Conservation (phyloP, 176 grass and related monocot species). For the Hordeum marinum region DNA sequence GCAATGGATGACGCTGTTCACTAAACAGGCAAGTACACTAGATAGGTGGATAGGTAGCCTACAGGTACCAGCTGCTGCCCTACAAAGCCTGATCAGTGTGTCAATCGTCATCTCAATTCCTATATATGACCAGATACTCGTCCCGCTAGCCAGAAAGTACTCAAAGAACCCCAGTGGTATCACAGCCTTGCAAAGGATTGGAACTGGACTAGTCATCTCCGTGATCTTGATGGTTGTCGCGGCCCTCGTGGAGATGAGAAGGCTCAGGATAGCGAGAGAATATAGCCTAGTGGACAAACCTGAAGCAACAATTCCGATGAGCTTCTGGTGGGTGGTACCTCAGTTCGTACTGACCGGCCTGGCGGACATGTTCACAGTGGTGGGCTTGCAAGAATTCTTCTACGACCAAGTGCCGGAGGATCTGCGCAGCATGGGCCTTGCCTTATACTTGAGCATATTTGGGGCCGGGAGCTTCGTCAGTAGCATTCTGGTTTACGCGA, state of each 20-base stretch:
- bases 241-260: slow-evolving; percentile 54
- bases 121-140: slow-evolving; percentile 46
- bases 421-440: slow-evolving; percentile 51
- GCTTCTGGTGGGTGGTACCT: slow-evolving; percentile 55
- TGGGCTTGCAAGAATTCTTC: slow-evolving; percentile 60
- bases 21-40: slow-evolving; percentile 70
- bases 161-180: slow-evolving; percentile 33
- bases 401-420: slow-evolving; percentile 59
- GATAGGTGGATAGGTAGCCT: slow-evolving; percentile 44
- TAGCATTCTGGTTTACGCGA: slow-evolving; percentile 33
- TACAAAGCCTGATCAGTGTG: slow-evolving; percentile 48
- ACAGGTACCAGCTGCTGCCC: slow-evolving; percentile 48
- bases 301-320: slow-evolving; percentile 43
- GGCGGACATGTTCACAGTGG: slow-evolving; percentile 39
- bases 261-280: slow-evolving; percentile 39
- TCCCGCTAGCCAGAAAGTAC: slow-evolving; percentile 37
- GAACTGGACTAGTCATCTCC: slow-evolving; percentile 38
- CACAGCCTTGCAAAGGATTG: slow-evolving; percentile 51
- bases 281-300: slow-evolving; percentile 41
- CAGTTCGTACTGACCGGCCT: slow-evolving; percentile 44
- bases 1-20: slow-evolving; percentile 65
- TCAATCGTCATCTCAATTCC: slow-evolving; percentile 31
- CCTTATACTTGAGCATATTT: slow-evolving; percentile 45
- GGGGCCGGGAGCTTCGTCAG: slow-evolving; percentile 26
- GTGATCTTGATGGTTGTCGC: slow-evolving; percentile 43